phyloP scores from a whole-genome alignment of 495 filamentous ascomycete species.

The Jackrogersella minutella region DNA sequence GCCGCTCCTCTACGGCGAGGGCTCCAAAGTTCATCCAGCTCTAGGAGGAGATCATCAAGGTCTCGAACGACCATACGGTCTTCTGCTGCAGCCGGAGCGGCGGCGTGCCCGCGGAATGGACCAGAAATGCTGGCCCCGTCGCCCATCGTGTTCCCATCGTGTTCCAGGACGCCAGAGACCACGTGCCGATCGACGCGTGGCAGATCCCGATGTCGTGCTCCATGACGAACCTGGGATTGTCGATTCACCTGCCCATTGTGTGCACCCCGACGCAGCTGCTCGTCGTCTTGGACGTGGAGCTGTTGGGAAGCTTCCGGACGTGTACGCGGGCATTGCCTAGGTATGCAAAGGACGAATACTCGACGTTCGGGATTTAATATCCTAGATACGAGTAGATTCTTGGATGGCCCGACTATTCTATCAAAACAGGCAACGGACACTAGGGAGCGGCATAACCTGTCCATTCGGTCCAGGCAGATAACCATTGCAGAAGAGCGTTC shows the following conservation, averaged over 20 bases:
- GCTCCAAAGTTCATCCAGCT: conserved; percentile 38
- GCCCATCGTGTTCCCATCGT: conserved; percentile 15
- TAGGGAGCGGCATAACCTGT: conserved; percentile 18
- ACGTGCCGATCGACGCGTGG: conserved; percentile 12
- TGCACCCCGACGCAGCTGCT: conserved; percentile 22
- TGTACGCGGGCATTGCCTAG: conserved; percentile 22
- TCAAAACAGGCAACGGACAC: conserved; percentile 25
- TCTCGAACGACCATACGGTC: conserved; percentile 35
- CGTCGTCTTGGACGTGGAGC: conserved; percentile 15
- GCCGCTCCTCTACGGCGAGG: conserved; percentile 46
- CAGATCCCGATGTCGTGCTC: conserved; percentile 10
- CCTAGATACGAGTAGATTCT: conserved; percentile 6
- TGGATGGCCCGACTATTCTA: not conserved
- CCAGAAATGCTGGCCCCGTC: conserved; percentile 25
- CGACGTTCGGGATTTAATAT: conserved; percentile 21
- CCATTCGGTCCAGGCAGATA: conserved; percentile 7
- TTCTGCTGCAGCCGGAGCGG: conserved; percentile 32
- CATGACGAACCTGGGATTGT: conserved; percentile 25
- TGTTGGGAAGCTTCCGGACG: not conserved
- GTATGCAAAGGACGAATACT: conserved; percentile 16
- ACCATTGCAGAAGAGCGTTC: not conserved
- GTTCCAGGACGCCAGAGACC: conserved; percentile 6
- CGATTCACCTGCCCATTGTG: conserved; percentile 15
- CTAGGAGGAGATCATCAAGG: conserved; percentile 43
- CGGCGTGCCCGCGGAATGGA: conserved; percentile 6